A percentile compares a stretch with the other conserved stretches of the same genome.
phyloP scores from a whole-genome alignment of 2,329 filamentous ascomycete species.

The Aspergillus costaricaensis region DNA sequence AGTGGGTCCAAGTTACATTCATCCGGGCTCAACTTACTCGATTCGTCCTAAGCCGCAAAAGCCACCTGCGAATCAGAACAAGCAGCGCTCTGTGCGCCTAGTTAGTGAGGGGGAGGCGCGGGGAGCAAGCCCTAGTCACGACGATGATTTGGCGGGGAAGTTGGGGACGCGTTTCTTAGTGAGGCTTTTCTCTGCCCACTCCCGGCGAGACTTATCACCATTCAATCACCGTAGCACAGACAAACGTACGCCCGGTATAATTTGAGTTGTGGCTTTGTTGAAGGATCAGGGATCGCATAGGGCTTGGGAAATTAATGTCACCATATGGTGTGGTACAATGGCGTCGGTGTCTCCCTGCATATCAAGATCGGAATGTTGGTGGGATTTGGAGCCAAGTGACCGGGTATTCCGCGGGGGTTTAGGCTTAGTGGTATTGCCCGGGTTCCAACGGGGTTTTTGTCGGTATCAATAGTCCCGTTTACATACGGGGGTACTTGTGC shows the following conservation, averaged over 20 bases:
- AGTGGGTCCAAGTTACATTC: slow-evolving; percentile 19
- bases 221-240: background rate
- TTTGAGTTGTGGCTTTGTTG: background rate
- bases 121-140: slow-evolving; percentile 6
- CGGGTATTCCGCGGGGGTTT: background rate
- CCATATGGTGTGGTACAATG: background rate
- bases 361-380: slow-evolving; percentile 1
- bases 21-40: slow-evolving; percentile 1
- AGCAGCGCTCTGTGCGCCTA: slow-evolving; percentile 7
- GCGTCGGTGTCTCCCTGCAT: background rate
- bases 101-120: slow-evolving; percentile 6
- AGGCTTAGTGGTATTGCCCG: background rate
- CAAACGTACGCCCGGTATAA: background rate
- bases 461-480: slow-evolving; percentile 4
- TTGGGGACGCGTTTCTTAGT: slow-evolving; percentile 6
- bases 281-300: slow-evolving; percentile 4
- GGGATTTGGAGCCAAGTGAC: background rate
- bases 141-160: slow-evolving; percentile 13
- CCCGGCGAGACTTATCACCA: background rate
- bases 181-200: slow-evolving; percentile 3
- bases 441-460: background rate
- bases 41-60: background rate
- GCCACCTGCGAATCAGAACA: slow-evolving; percentile 12
- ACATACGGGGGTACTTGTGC: slow-evolving; percentile 9
- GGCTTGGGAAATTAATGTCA: background rate